Percentiles rank a stretch among this genome's conserved stretches.
phyloP scores from a whole-genome alignment of 257 asterid species.

The Solanum piurae region DNA sequence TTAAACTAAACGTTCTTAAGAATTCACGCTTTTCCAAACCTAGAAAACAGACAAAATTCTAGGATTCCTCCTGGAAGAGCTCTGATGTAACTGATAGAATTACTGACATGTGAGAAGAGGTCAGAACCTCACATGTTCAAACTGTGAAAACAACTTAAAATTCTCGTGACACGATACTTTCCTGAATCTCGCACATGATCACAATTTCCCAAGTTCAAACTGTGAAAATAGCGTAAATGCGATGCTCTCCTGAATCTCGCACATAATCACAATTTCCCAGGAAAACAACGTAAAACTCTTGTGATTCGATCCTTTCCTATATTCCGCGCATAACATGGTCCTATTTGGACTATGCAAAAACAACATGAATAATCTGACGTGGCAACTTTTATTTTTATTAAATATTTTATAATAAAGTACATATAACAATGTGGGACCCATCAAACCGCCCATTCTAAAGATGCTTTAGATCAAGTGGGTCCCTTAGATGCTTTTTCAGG shows the following conservation, averaged over 20 bases:
- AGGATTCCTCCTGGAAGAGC: not conserved
- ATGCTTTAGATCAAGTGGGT: constrained; percentile 12
- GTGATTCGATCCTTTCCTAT: not conserved
- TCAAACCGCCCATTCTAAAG: constrained; percentile 4
- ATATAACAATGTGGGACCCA: not conserved
- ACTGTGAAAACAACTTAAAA: not conserved
- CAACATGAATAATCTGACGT: not conserved
- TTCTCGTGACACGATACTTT: not conserved
- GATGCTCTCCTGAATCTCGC: not conserved
- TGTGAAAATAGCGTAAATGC: no score
- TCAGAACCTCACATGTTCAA: not conserved
- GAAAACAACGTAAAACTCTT: not conserved
- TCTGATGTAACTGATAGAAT: not conserved
- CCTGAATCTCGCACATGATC: not conserved
- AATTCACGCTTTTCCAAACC: no score
- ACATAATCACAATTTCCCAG: not conserved
- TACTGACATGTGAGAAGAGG: not conserved
- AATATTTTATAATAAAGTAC: not conserved
- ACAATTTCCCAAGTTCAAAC: not conserved
- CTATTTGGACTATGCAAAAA: not conserved
- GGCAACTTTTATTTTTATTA: not conserved
- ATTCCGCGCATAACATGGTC: not conserved
- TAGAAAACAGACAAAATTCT: no score
- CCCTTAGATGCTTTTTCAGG: constrained; percentile 24
- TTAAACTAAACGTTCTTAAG: not conserved